Conservation (phyloP, 257 asterid species). For the Solanum sejunctum region DNA sequence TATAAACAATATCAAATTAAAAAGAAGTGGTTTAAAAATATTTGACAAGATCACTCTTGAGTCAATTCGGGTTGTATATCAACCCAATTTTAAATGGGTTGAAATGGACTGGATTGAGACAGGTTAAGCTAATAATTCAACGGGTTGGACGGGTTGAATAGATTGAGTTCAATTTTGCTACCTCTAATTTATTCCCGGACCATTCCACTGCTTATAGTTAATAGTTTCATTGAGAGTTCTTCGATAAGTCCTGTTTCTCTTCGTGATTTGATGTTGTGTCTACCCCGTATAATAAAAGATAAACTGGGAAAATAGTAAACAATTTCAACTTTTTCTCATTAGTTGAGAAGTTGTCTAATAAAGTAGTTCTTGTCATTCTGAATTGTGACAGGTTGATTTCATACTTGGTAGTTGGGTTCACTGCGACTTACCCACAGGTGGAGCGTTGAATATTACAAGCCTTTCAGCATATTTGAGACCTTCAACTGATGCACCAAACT, state of each 20-base stretch:
- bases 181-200: background rate
- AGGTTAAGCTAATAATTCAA: no score
- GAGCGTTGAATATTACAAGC: slow-evolving; percentile 57
- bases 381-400: slow-evolving; percentile 64
- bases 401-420: slow-evolving; percentile 73
- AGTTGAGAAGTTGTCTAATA: background rate
- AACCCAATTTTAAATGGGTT: no score
- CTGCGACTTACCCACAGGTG: slow-evolving; percentile 74
- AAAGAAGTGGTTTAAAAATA: no score
- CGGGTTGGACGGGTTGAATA: no score
- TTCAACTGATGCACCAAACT: slow-evolving; percentile 76
- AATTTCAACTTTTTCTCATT: background rate
- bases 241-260: background rate
- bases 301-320: background rate
- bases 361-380: background rate
- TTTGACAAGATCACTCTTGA: no score
- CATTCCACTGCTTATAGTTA: background rate
- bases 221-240: background rate
- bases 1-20: no score
- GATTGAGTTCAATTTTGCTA: no score
- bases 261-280: background rate
- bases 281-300: background rate
- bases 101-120: no score
- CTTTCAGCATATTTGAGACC: slow-evolving; percentile 61
- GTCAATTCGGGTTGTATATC: no score